Conservation (phyloP, 2,329 filamentous ascomycete genomes). For the Aureobasidium namibiae region DNA sequence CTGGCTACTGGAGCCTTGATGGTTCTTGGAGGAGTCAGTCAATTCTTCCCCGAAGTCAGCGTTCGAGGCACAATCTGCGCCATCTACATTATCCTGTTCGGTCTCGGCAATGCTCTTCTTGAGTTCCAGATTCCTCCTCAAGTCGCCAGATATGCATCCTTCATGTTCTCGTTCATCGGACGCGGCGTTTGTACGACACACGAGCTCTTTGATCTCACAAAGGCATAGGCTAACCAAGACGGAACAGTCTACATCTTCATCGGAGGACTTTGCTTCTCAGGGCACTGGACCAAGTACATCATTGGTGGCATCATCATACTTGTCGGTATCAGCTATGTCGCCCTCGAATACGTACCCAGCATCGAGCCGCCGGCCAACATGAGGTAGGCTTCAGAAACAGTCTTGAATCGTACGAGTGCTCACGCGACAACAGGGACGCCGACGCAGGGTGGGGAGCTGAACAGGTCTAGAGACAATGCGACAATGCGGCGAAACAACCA, state of each 20-base stretch:
- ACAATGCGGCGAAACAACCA: not conserved
- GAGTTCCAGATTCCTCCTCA: constrained; percentile 92
- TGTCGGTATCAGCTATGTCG: constrained; percentile 66
- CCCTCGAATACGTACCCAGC: constrained; percentile 42
- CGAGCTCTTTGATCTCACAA: not conserved
- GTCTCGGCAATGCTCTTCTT: constrained; percentile 45
- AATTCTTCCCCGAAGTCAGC: constrained; percentile 52
- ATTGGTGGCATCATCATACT: constrained; percentile 71
- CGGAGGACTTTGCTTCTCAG: constrained; percentile 72
- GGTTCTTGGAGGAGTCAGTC: constrained; percentile 63
- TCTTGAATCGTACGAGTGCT: not conserved
- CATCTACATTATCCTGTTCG: constrained; percentile 84
- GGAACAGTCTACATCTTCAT: constrained; percentile 90
- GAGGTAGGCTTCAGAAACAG: constrained; percentile 29
- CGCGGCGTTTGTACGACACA: constrained; percentile 69
- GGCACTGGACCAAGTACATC: constrained; percentile 58
- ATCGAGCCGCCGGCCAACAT: constrained; percentile 48
- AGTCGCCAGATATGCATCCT: constrained; percentile 86
- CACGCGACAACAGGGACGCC: constrained; percentile 30
- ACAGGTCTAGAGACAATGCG: constrained; percentile 35
- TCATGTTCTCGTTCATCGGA: constrained; percentile 95
- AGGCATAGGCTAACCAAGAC: constrained; percentile 2
- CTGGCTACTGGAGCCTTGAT: constrained; percentile 35
- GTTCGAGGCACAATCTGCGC: constrained; percentile 71
- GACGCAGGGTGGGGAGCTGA: constrained; percentile 47